Conservation (phyloP, 2,329 filamentous ascomycete genomes). For the Beauveria asiatica region DNA sequence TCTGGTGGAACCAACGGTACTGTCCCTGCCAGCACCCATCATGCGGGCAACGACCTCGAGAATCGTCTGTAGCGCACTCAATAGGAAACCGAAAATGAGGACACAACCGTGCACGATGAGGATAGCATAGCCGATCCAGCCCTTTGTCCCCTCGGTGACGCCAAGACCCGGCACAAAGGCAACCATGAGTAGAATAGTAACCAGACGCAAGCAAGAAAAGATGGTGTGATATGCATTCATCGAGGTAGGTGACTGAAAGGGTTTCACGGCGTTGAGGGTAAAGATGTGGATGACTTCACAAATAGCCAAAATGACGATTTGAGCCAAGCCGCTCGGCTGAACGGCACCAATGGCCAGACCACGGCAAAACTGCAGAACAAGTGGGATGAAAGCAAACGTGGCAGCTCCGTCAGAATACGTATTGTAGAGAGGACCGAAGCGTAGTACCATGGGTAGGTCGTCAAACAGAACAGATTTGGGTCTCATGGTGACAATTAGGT, state of each 20-base stretch:
- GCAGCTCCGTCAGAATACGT: conserved; percentile 93
- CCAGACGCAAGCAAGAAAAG: conserved; percentile 69
- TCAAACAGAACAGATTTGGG: conserved; percentile 87
- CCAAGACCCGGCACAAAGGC: conserved; percentile 78
- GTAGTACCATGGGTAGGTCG: conserved; percentile 78
- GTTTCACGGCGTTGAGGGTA: conserved; percentile 80
- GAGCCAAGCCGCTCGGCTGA: conserved; percentile 85
- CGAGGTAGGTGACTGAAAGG: conserved; percentile 82
- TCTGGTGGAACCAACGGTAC: conserved; percentile 58
- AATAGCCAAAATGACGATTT: conserved; percentile 84
- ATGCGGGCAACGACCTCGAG: conserved; percentile 80
- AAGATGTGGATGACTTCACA: conserved; percentile 88
- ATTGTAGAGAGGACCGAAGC: conserved; percentile 93
- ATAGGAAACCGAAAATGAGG: conserved; percentile 82
- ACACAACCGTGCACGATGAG: conserved; percentile 78
- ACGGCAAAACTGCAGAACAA: conserved; percentile 75
- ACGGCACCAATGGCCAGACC: conserved; percentile 88
- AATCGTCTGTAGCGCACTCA: conserved; percentile 84
- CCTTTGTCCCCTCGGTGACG: conserved; percentile 69
- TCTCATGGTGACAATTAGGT: conserved; percentile 69
- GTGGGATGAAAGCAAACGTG: conserved; percentile 79
- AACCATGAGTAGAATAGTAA: conserved; percentile 67
- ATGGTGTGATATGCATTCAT: conserved; percentile 95
- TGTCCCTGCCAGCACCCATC: conserved; percentile 73
- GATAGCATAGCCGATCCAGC: conserved; percentile 93